These are phyloP conservation scores for Pilasporangium apinafurcum DNA, from an alignment of 352 stramenopile species.

Conservation along the genomic window DNA sequence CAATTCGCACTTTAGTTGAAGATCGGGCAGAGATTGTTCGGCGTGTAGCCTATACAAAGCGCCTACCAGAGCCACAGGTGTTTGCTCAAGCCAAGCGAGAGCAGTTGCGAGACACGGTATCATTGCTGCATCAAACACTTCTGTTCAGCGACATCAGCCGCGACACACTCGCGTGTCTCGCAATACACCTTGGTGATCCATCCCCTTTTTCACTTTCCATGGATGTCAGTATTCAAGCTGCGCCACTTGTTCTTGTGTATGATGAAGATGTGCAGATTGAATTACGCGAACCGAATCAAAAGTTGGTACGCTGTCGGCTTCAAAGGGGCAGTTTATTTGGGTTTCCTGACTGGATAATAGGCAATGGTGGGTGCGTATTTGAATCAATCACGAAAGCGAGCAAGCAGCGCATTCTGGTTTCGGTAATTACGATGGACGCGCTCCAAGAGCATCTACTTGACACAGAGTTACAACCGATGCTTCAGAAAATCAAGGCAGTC, in stretches of 20 bases:
- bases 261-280: background rate
- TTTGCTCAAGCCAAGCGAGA: conserved; percentile 6
- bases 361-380: no score
- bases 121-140: background rate
- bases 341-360: conserved; percentile 1
- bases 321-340: conserved; percentile 1
- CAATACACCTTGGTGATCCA: background rate
- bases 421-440: no score
- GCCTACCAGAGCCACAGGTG: conserved; percentile 5
- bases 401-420: no score
- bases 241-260: background rate
- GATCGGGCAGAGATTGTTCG: conserved; percentile 26
- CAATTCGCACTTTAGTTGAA: conserved; percentile 17
- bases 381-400: no score
- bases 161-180: conserved; percentile 5
- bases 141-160: conserved; percentile 3
- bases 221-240: background rate
- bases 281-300: background rate
- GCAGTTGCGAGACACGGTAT: conserved; percentile 3
- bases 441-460: no score
- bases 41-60: conserved; percentile 17
- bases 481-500: no score
- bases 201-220: background rate
- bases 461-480: no score
- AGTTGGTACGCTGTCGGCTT: background rate